phyloP scores from a whole-genome alignment of 768 basidiomycete genomes.

The Mycena indigotica region DNA sequence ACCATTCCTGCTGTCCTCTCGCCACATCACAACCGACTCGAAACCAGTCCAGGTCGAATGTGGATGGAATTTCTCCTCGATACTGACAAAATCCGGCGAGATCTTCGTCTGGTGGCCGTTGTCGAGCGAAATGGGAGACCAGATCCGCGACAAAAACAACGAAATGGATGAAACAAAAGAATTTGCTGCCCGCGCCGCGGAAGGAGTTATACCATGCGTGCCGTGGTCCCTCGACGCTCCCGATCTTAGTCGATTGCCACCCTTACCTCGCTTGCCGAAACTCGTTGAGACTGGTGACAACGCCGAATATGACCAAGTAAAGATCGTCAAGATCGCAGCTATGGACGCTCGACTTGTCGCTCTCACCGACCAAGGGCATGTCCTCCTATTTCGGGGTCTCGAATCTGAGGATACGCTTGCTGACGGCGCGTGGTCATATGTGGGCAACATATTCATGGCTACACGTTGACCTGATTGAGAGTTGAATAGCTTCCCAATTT shows the following conservation, averaged over 20 bases:
- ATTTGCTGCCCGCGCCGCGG: conserved; percentile 37
- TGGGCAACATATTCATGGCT: conserved; percentile 35
- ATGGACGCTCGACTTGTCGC: conserved; percentile 75
- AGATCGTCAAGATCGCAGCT: conserved; percentile 80
- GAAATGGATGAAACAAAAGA: conserved; percentile 48
- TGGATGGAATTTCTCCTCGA: conserved; percentile 79
- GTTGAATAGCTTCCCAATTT: conserved; percentile 66
- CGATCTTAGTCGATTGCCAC: conserved; percentile 61
- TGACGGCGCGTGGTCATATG: conserved; percentile 69
- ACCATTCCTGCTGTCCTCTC: conserved; percentile 63
- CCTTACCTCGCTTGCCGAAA: conserved; percentile 61
- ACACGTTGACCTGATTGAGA: conserved; percentile 1
- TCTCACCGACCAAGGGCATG: conserved; percentile 78
- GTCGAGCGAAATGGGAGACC: conserved; percentile 41
- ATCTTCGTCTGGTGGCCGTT: conserved; percentile 79
- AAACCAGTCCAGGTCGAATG: conserved; percentile 66
- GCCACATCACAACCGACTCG: conserved; percentile 42
- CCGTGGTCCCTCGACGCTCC: conserved; percentile 53
- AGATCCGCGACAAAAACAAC: conserved; percentile 40
- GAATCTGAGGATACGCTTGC: conserved; percentile 40
- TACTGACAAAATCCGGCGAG: conserved; percentile 71
- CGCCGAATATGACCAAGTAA: conserved; percentile 34
- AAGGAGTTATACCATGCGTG: conserved; percentile 58
- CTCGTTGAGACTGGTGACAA: conserved; percentile 36
- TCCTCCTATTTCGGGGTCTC: conserved; percentile 62